phyloP scores from a whole-genome alignment of 75 land plant genomes.

The Cryptomeria japonica region DNA sequence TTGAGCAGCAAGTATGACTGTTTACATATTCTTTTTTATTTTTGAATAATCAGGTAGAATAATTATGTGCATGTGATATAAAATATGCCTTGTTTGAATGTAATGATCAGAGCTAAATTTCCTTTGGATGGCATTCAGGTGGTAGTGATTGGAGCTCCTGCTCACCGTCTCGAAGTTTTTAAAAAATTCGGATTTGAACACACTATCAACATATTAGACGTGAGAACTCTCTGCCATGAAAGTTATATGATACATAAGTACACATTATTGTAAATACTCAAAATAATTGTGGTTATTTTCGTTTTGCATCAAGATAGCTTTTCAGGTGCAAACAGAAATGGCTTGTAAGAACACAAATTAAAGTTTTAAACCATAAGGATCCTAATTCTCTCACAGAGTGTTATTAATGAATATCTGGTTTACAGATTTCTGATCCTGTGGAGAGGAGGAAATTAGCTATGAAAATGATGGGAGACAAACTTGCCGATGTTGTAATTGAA shows the following conservation, averaged over 20 bases:
- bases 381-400: background rate
- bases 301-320: background rate
- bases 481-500: slow-evolving; percentile 54
- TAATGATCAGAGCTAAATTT: background rate
- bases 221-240: slow-evolving; percentile 4
- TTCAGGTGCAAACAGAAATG: background rate
- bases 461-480: slow-evolving; percentile 29
- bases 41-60: background rate
- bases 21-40: background rate
- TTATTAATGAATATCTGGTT: slow-evolving; percentile 1
- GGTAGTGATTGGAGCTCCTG: slow-evolving; percentile 52
- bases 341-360: background rate
- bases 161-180: slow-evolving; percentile 40
- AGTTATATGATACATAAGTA: background rate
- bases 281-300: background rate
- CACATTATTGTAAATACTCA: background rate
- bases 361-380: background rate
- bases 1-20: background rate
- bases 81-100: background rate
- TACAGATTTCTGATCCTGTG: slow-evolving; percentile 14
- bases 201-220: slow-evolving; percentile 45
- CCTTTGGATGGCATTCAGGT: slow-evolving; percentile 23
- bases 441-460: slow-evolving; percentile 23
- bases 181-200: slow-evolving; percentile 35
- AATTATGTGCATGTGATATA: background rate